A percentile compares a stretch with the other conserved stretches of the same genome.
These are phyloP conservation scores for Aegilops speltoides DNA, from an alignment of 176 grass and related monocot species.

Conservation along the genomic window DNA sequence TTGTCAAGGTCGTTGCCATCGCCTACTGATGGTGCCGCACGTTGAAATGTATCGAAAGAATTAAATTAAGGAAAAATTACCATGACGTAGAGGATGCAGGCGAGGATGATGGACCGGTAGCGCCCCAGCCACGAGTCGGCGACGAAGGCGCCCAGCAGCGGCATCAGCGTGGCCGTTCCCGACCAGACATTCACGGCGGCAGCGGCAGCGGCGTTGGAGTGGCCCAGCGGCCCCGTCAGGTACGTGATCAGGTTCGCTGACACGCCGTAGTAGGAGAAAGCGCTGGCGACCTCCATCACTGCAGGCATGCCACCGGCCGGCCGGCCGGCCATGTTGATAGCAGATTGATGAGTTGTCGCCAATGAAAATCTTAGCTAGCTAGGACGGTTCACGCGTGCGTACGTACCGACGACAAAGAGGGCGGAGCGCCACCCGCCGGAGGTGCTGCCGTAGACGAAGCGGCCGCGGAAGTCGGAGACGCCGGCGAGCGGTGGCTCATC, in stretches of 20 bases:
- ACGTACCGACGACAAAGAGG: conserved; percentile 53
- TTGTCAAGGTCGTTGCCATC: no score
- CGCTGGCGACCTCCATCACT: conserved; percentile 53
- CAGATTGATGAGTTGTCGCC: no score
- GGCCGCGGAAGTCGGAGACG: conserved; percentile 49
- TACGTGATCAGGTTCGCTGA: conserved; percentile 67
- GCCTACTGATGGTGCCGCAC: no score
- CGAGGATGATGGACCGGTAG: conserved; percentile 43
- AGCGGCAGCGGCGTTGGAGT: conserved; percentile 60
- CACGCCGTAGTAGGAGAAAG: conserved; percentile 56
- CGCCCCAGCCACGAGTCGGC: conserved; percentile 65
- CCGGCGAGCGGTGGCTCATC: conserved; percentile 4
- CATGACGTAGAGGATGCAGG: conserved; percentile 51
- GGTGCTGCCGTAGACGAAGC: conserved; percentile 14
- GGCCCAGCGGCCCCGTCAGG: conserved; percentile 50
- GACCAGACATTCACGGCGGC: conserved; percentile 57
- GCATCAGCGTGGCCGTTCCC: conserved; percentile 38
- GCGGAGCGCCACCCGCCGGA: conserved; percentile 59
- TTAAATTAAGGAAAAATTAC: conserved; percentile 9
- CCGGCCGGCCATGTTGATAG: no score
- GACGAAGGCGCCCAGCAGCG: conserved; percentile 61
- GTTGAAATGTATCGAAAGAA: no score
- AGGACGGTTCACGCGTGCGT: background rate
- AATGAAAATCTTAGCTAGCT: background rate
- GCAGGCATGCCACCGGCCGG: background rate